Percentiles rank a stretch among this genome's conserved stretches.
These are phyloP conservation scores for Chytriomyces sp. DNA, from an alignment of 192 early-diverging fungal species.

Conservation along the genomic window DNA sequence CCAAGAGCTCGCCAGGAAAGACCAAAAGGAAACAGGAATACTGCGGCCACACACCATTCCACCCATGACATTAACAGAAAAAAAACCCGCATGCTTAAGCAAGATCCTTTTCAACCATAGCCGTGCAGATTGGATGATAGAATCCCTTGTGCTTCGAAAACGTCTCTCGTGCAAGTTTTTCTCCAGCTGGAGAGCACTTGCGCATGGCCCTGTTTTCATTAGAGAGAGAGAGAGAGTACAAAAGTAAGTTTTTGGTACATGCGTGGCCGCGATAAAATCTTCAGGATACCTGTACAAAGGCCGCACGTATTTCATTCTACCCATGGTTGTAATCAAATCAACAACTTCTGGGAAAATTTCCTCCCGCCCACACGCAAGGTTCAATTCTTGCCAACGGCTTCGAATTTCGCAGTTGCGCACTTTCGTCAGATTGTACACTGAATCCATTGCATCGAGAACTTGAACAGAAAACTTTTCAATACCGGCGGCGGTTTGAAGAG, in stretches of 20 bases:
- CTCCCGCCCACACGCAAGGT: constrained; percentile 76
- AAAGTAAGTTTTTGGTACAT: constrained; percentile 6
- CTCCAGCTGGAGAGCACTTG: constrained; percentile 4
- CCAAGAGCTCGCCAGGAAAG: too few relatives aligned
- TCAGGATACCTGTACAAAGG: constrained; percentile 67
- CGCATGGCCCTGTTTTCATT: not conserved
- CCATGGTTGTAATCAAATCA: constrained; percentile 82
- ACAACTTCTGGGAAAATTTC: constrained; percentile 76
- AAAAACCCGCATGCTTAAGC: constrained; percentile 21
- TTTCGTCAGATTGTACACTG: constrained; percentile 70
- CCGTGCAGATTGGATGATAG: constrained; percentile 93
- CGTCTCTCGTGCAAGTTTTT: constrained; percentile 73
- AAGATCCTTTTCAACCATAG: constrained; percentile 89
- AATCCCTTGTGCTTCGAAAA: constrained; percentile 77
- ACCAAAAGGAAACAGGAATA: too few relatives aligned
- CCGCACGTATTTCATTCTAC: constrained; percentile 92
- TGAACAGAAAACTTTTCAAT: constrained; percentile 52
- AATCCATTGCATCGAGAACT: constrained; percentile 71
- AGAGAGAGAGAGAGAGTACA: not conserved
- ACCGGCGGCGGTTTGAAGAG: constrained; percentile 58
- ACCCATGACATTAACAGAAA: too few relatives aligned
- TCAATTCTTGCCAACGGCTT: constrained; percentile 87
- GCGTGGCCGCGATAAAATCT: too few relatives aligned
- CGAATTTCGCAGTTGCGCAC: constrained; percentile 84
- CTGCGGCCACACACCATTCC: too few relatives aligned